Conservation (phyloP, 768 basidiomycete genomes). For the Suillus paluster region DNA sequence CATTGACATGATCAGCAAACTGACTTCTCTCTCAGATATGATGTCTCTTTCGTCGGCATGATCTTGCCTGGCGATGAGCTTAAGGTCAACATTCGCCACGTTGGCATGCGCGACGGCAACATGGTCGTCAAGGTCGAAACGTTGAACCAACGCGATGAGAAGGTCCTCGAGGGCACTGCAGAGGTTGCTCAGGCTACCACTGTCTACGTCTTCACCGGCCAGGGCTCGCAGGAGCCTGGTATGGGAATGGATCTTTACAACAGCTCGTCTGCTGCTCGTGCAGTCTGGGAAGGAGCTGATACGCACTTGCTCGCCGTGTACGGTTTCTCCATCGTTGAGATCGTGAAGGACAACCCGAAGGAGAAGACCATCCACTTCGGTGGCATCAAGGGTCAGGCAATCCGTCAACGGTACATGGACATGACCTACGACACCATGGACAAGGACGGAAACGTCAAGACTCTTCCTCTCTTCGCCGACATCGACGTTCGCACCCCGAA, state of each 20-base stretch:
- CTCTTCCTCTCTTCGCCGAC: constrained; percentile 93
- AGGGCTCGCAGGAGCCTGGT: constrained; percentile 96
- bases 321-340: constrained; percentile 98
- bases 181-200: constrained; percentile 93
- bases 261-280: constrained; percentile 88
- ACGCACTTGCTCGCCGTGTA: constrained; percentile 92
- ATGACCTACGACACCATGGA: constrained; percentile 98
- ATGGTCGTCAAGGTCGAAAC: constrained; percentile 92
- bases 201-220: constrained; percentile 97
- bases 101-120: constrained; percentile 91
- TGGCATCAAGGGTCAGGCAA: constrained; percentile 98
- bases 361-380: constrained; percentile 99
- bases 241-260: constrained; percentile 99
- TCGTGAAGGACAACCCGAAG: constrained; percentile 98
- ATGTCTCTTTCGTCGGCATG: constrained; percentile 97
- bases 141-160: constrained; percentile 82
- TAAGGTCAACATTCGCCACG: constrained; percentile 84
- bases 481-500: constrained; percentile 93
- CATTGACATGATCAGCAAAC: neutral
- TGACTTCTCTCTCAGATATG: constrained; percentile 62
- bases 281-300: constrained; percentile 97
- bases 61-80: constrained; percentile 90
- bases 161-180: constrained; percentile 89
- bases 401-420: constrained; percentile 99
- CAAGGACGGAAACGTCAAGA: constrained; percentile 95